Evolutionary conservation across 164 flowering plant species (phyloP).

Genomic region (Annona cherimola): DNA sequence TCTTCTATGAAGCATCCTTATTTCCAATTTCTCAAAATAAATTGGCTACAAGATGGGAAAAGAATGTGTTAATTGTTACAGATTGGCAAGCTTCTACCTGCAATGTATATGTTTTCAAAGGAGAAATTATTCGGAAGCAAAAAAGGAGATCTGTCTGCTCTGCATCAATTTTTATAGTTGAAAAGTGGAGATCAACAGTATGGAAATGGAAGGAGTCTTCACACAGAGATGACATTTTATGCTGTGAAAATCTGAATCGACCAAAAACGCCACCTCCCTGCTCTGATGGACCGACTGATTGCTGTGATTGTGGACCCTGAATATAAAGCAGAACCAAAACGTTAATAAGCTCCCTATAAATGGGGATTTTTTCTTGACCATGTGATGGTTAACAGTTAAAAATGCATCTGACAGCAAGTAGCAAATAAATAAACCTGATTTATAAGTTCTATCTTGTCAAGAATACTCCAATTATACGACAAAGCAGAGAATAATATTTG

Average conservation of each 20-base stretch:
- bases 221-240: conserved; percentile 37
- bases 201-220: conserved; percentile 53
- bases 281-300: conserved; percentile 40
- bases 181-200: conserved; percentile 70
- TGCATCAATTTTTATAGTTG: conserved; percentile 84
- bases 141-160: conserved; percentile 83
- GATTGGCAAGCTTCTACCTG: conserved; percentile 40
- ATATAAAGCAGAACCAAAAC: neutral
- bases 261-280: conserved; percentile 64
- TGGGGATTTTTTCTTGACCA: neutral
- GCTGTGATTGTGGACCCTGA: conserved; percentile 55
- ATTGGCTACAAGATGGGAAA: neutral
- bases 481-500: too few relatives aligned
- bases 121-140: conserved; percentile 88
- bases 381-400: neutral
- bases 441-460: too few relatives aligned
- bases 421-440: too few relatives aligned
- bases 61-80: neutral
- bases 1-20: neutral
- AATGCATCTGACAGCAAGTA: too few relatives aligned
- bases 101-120: conserved; percentile 68
- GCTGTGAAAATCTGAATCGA: conserved; percentile 68
- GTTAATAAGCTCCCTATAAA: neutral
- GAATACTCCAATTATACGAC: too few relatives aligned
- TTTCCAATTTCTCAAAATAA: neutral